Percentiles rank a stretch among this genome's conserved stretches.
These are phyloP conservation scores for Penicillium sp. DNA, from an alignment of 2,329 filamentous ascomycete genomes.

Conservation along the genomic window DNA sequence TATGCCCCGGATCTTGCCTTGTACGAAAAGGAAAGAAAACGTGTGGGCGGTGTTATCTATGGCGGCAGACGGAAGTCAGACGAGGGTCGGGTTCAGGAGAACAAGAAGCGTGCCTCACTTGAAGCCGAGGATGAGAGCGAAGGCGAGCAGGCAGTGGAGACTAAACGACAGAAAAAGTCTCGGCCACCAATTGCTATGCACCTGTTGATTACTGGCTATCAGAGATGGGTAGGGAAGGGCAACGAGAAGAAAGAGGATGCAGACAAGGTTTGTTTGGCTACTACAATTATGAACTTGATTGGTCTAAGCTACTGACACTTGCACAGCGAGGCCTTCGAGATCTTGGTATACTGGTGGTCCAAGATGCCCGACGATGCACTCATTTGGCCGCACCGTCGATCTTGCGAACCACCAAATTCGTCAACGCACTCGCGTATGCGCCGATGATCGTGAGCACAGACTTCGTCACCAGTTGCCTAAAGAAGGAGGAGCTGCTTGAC, in stretches of 20 bases:
- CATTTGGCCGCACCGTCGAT: conserved; percentile 85
- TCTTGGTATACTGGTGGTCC: conserved; percentile 76
- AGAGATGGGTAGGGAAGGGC: conserved; percentile 67
- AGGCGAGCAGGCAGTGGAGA: conserved; percentile 56
- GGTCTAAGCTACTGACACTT: conserved; percentile 11
- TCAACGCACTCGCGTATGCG: conserved; percentile 78
- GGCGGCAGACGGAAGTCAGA: conserved; percentile 52
- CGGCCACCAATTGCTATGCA: conserved; percentile 67
- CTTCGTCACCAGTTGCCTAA: conserved; percentile 76
- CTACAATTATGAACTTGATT: not conserved
- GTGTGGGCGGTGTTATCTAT: conserved; percentile 64
- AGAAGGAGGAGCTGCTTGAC: conserved; percentile 63
- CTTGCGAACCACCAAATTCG: conserved; percentile 89
- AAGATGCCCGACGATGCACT: conserved; percentile 73
- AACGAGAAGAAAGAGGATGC: conserved; percentile 69
- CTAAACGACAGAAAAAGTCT: conserved; percentile 62
- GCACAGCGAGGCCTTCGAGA: conserved; percentile 73
- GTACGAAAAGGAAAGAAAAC: conserved; percentile 92
- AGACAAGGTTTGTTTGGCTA: conserved; percentile 65
- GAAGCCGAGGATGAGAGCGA: conserved; percentile 50
- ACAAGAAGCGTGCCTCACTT: conserved; percentile 46
- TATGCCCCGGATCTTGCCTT: conserved; percentile 81
- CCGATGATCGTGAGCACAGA: conserved; percentile 72
- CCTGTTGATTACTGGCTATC: conserved; percentile 79
- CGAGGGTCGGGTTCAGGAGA: conserved; percentile 35